These are phyloP conservation scores for Luzula sylvatica DNA, from an alignment of 176 grass and related monocot species.

Conservation along the genomic window DNA sequence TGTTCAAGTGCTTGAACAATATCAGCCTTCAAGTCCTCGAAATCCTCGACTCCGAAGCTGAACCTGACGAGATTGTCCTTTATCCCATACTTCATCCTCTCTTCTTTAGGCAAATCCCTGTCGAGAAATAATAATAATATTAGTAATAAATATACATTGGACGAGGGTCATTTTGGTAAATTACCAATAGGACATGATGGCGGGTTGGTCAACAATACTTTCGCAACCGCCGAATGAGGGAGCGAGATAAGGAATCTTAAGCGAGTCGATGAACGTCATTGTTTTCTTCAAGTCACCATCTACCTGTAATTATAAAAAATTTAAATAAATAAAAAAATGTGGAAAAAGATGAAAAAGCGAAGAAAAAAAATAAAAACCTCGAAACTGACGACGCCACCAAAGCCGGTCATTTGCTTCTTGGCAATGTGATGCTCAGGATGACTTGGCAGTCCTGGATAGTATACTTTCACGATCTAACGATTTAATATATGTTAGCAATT, in stretches of 20 bases:
- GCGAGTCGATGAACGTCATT: slow-evolving; percentile 83
- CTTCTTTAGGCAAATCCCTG: slow-evolving; percentile 67
- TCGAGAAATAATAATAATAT: slow-evolving; percentile 10
- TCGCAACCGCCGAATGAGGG: slow-evolving; percentile 97
- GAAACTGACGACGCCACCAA: slow-evolving; percentile 99
- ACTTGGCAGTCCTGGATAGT: slow-evolving; percentile 90
- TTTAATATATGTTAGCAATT: neutral
- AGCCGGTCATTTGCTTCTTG: slow-evolving; percentile 95
- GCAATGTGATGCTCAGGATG: slow-evolving; percentile 98
- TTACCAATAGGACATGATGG: slow-evolving; percentile 99
- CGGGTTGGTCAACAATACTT: slow-evolving; percentile 95
- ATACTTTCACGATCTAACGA: slow-evolving; percentile 62
- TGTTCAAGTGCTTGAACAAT: slow-evolving; percentile 70
- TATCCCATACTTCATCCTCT: slow-evolving; percentile 82
- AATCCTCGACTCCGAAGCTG: slow-evolving; percentile 93
- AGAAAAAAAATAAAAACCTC: slow-evolving; percentile 35
- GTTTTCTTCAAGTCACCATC: slow-evolving; percentile 63
- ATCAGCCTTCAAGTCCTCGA: slow-evolving; percentile 83
- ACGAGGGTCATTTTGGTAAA: neutral
- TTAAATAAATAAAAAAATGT: slow-evolving; percentile 1
- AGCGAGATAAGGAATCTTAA: slow-evolving; percentile 84
- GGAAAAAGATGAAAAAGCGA: neutral
- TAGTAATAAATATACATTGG: neutral
- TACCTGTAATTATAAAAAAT: slow-evolving; percentile 28
- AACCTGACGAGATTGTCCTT: slow-evolving; percentile 98